Conservation (phyloP, 345 rosid species). For the Camelina sativa region DNA sequence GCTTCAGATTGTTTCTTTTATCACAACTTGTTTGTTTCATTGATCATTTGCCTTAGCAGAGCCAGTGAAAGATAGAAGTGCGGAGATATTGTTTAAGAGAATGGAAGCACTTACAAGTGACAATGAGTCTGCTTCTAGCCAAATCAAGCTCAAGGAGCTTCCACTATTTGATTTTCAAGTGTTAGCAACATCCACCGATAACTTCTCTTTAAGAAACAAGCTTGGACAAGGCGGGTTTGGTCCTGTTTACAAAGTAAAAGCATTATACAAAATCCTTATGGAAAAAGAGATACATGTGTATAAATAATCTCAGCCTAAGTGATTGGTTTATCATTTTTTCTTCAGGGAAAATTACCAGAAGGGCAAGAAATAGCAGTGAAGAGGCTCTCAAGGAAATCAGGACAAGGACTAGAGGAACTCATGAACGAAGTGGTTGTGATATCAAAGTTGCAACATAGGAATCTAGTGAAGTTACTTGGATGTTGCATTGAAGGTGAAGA, state of each 20-base stretch:
- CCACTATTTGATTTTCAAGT: slow-evolving; percentile 50
- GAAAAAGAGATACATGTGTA: slow-evolving; percentile 5
- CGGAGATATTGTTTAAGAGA: slow-evolving; percentile 39
- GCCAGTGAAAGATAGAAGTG: slow-evolving; percentile 25
- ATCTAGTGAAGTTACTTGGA: slow-evolving; percentile 65
- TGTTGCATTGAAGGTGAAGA: slow-evolving; percentile 67
- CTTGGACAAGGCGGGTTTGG: slow-evolving; percentile 63
- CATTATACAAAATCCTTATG: slow-evolving; percentile 37
- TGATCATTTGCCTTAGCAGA: slow-evolving; percentile 10
- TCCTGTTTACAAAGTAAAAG: slow-evolving; percentile 48
- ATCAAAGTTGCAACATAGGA: slow-evolving; percentile 66
- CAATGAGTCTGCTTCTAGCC: slow-evolving; percentile 39
- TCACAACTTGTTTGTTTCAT: background rate
- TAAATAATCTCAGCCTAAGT: slow-evolving; percentile 8
- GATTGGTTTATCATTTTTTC: background rate
- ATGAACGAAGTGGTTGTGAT: slow-evolving; percentile 64
- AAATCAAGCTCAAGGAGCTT: slow-evolving; percentile 49
- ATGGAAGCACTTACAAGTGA: slow-evolving; percentile 42
- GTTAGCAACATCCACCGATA: slow-evolving; percentile 51
- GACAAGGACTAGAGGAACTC: slow-evolving; percentile 68
- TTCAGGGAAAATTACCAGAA: slow-evolving; percentile 54
- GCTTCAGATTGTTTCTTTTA: background rate
- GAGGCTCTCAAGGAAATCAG: slow-evolving; percentile 57
- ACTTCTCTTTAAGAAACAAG: slow-evolving; percentile 46
- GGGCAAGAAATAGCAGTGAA: slow-evolving; percentile 66